Conservation (phyloP, 352 stramenopile genomes). For the Phytophthora pluvialis region DNA sequence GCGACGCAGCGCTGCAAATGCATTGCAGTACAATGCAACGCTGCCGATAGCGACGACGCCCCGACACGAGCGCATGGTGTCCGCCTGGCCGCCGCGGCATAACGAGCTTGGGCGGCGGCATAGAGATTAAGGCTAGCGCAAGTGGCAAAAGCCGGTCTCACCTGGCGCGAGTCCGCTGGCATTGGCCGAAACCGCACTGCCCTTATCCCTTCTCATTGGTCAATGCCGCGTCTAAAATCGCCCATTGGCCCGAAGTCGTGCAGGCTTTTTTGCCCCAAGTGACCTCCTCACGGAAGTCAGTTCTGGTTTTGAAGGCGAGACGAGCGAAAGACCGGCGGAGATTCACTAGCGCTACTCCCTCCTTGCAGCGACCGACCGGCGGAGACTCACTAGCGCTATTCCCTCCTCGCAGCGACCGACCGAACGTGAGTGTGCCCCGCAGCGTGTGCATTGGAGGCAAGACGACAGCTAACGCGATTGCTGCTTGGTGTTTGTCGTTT, state of each 20-base stretch:
- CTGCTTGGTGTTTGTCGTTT: conserved; percentile 17
- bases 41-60: background rate
- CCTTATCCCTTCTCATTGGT: background rate
- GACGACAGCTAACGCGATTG: background rate
- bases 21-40: background rate
- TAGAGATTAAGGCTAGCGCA: conserved; percentile 3
- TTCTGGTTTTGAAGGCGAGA: conserved; percentile 64
- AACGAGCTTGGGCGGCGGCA: background rate
- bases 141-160: conserved; percentile 14
- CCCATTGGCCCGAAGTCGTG: conserved; percentile 10
- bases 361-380: background rate
- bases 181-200: conserved; percentile 13
- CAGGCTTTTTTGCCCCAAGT: conserved; percentile 18
- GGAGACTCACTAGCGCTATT: conserved; percentile 8
- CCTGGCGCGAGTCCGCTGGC: background rate
- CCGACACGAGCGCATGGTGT: background rate
- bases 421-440: conserved; percentile 28
- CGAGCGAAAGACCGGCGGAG: conserved; percentile 2
- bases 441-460: background rate
- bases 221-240: background rate
- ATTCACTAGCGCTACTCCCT: conserved; percentile 13
- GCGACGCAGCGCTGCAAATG: background rate
- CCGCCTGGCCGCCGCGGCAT: background rate
- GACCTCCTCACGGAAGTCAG: conserved; percentile 46
- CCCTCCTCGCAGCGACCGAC: conserved; percentile 12